Base-by-base conservation (phyloP, 768 basidiomycete species). In the Mycena belliarum region DNA sequence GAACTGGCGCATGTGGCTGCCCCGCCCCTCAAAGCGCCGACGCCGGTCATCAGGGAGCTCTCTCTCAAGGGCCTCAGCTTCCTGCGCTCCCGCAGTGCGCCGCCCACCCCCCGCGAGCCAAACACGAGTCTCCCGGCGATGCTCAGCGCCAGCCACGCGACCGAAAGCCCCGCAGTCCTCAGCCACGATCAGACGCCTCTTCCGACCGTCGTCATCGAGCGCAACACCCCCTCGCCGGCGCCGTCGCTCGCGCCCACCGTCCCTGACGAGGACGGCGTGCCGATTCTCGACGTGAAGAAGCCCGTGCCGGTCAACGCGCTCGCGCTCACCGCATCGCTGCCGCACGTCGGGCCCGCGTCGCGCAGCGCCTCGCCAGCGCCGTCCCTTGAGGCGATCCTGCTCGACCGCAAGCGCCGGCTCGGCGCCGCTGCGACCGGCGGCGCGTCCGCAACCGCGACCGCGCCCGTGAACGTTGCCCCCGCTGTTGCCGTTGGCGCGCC, bases 331-430 rank as follows among this genome's bases (percentile, higher is more conserved):
- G 54, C 66, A 33, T 52, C 65, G 43, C 38, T 56, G 2, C 70
- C 77, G 10, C 57, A 58, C 24, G 46, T 59, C 15, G 56, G 24
- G 29, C 29, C 29, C 35, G 44, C 26, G 24, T 51, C 53, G 16
- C 73, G 76, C 12, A 73, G 75, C 58, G 63, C 71, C 8, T 80
- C 82, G 7, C 82, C 84, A n/a, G 75, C 77, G 5, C 78, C 82
- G 11, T 80, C 86, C 32, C 75, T 89, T 16, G 89, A 89, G 66
- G 87, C 87, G 1, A 77, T 89, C 42, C 66, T 89, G 41, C 67
- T 87, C 51, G 86, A 88, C 52, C 82, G 88, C 65, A 88, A 81
- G 61, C 82, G 87, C 41, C 80, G 88, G 46, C 57, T 80, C 26
- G 67, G 58, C 14, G 68, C 67, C 1, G 68, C 69, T 3, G 57